Base-by-base conservation (phyloP, 495 filamentous ascomycete species). In the Platismatia glauca region DNA sequence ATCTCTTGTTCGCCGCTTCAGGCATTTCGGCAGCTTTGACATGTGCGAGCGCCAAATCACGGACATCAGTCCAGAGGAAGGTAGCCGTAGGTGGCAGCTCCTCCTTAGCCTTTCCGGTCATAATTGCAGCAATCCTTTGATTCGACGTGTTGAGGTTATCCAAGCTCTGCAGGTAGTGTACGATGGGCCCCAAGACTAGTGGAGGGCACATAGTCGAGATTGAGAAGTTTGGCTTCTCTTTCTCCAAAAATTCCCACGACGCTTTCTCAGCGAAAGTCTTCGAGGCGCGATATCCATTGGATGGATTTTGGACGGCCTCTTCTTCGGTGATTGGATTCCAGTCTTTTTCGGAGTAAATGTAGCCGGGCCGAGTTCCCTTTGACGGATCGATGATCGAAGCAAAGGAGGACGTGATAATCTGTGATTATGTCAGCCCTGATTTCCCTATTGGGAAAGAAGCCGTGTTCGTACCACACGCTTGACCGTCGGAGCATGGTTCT, bases 271-370 rank as follows among this genome's bases (percentile, higher is more conserved):
- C 80, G 44, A 80, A 79, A 16, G 79, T 82, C 74, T 89, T 90
- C 64, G 82, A 85, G 24, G 79, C 87, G 34, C 86, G 78, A 73
- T 95, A 95, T 24, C 85, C 85, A 4, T 79, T 81, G 7, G 81
- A 64, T 29, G 73, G 72, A 50, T 84, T 79, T 3, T 72, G 63
- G 58, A 79, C 66, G 4, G 87, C 83, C 64, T 91, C 81, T 66
- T 88, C 85, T 66, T 79, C 74, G 7, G 90, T 93, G 6, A 90
- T 80, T 0, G 90, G 90, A 74, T 94, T 94, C 92, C 92, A 97
- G 55, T 86, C 84, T 24, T 76, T 74, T 70, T 95, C 90, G 59
- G 77, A 78, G 71, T 90, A 95, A 20, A 77, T 78, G 61, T 81
- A 77, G 53, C 78, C 78, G 0, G 77, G 76, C 63, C 78, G 76